Base-by-base conservation (phyloP, 2,329 filamentous ascomycete species). In the Nigrospora sphaerica region DNA sequence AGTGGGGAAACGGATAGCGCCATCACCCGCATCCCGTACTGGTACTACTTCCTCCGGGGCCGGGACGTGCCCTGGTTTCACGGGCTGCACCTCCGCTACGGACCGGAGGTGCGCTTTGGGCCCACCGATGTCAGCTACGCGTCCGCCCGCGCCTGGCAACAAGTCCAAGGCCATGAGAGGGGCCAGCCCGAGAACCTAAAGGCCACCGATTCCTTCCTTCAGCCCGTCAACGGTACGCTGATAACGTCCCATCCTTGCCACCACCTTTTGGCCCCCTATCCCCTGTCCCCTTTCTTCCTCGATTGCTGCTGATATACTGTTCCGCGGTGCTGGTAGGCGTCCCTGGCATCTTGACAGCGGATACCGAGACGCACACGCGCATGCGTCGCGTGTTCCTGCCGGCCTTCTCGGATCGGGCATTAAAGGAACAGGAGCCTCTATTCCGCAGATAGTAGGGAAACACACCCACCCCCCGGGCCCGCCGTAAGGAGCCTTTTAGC, bases 381-480 rank as follows among this genome's bases (percentile, higher is more conserved):
- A 33, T 55, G 2, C 49, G 54, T 9, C 49, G 50, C 2, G 35
- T 56, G 2, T 56, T 57, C 38, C 46, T 48, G 2, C 55, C 54
- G 3, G 55, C 54, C 3, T 57, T 57, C 43, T 55, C 52, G 4
- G 55, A 55, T 12, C 42, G 54, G 6, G 49, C 48, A 2, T 14
- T 57, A 36, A 50, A 51, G 11, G 43, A 47, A 13, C 55, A 57
- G 31, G 52, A 57, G 36, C 49, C 49, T 10, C 42, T 57, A 11
- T 55, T 73, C 49, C 57, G 61, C 44, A 58, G 55, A 2, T 68
- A 71, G 49, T 19, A 12, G 6, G 14, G 4, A 23, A 32, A n/a
- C 18, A 39, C 1, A n/a, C n/a, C n/a, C n/a, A 13, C 19, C 19
- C 18, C 4, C 18, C 4, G 17, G n/a, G 37, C 17, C 4, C 31